A percentile compares a stretch with the other conserved stretches of the same genome.
These are phyloP conservation scores for Buddleja alternifolia DNA, from an alignment of 257 asterid genomes.

Conservation along the genomic window DNA sequence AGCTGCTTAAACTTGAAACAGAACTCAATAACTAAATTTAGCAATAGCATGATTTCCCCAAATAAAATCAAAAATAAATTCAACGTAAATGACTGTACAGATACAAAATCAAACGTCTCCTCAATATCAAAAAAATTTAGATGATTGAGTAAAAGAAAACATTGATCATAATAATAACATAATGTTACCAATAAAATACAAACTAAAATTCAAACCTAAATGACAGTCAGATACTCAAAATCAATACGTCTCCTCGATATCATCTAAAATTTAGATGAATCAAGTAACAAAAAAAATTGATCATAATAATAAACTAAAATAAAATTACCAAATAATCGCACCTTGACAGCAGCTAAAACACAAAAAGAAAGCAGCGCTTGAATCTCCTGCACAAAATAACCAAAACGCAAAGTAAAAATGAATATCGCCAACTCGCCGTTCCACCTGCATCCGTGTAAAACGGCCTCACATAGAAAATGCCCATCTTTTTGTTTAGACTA, in stretches of 20 bases:
- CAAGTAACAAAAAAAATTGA: not conserved
- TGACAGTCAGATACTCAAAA: not conserved
- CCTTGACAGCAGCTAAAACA: slow-evolving; percentile 75
- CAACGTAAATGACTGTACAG: not conserved
- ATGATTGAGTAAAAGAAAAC: not conserved
- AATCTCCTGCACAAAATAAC: slow-evolving; percentile 61
- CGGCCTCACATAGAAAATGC: too few relatives aligned
- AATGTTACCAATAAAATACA: not conserved
- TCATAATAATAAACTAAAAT: not conserved
- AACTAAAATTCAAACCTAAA: not conserved
- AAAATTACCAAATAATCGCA: slow-evolving; percentile 9
- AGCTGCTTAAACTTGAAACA: not conserved
- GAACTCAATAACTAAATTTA: not conserved
- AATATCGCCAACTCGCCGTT: too few relatives aligned
- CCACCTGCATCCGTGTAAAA: too few relatives aligned
- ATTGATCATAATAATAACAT: slow-evolving; percentile 1
- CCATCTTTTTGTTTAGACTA: too few relatives aligned
- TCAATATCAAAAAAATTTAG: not conserved
- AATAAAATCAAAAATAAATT: too few relatives aligned
- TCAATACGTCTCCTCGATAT: slow-evolving; percentile 6
- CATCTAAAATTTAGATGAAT: not conserved
- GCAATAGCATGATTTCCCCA: not conserved
- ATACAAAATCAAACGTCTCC: slow-evolving; percentile 11
- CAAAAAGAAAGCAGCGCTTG: slow-evolving; percentile 74
- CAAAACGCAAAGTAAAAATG: too few relatives aligned